phyloP scores from a whole-genome alignment of 192 early-diverging fungal species.

The Phycomyces blakesleeanus region DNA sequence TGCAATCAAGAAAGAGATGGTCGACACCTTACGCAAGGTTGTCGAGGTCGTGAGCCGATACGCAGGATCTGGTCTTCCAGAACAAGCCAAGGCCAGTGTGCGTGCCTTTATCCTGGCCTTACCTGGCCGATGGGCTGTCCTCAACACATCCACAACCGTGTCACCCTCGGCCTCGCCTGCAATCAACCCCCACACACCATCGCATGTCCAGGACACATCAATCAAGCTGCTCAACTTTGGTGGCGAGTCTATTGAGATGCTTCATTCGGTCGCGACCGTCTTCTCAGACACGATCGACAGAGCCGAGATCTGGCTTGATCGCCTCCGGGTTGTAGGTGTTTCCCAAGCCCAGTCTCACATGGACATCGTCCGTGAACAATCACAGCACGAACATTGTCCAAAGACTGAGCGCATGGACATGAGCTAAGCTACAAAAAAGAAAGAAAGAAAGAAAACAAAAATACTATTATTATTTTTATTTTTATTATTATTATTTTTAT shows the following conservation, averaged over 20 bases:
- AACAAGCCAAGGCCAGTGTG: conserved; percentile 78
- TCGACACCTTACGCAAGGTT: conserved; percentile 79
- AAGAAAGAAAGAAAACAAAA: conserved; percentile 1
- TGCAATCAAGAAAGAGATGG: conserved; percentile 72
- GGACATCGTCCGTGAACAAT: too few species aligned
- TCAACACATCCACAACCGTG: conserved; percentile 25
- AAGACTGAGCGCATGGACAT: conserved; percentile 4
- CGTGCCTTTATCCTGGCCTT: conserved; percentile 79
- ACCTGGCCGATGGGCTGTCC: conserved; percentile 71
- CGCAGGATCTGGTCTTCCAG: conserved; percentile 80
- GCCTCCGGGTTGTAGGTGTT: conserved; percentile 33
- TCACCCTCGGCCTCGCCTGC: conserved; percentile 19
- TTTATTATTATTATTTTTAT: too few species aligned
- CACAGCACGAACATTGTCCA: conserved; percentile 2
- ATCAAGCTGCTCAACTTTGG: conserved; percentile 62
- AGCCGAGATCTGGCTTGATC: conserved; percentile 61
- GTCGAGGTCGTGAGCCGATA: conserved; percentile 85
- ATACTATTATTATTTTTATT: too few species aligned
- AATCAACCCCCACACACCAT: conserved; percentile 6
- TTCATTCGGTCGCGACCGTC: conserved; percentile 57
- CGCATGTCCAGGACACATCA: conserved; percentile 24
- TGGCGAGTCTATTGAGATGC: conserved; percentile 64
- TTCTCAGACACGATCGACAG: conserved; percentile 66
- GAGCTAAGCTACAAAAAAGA: background rate
- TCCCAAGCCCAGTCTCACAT: background rate